Base-by-base conservation (phyloP, 148 eudicot genomes). In the Euryodendron excelsum region DNA sequence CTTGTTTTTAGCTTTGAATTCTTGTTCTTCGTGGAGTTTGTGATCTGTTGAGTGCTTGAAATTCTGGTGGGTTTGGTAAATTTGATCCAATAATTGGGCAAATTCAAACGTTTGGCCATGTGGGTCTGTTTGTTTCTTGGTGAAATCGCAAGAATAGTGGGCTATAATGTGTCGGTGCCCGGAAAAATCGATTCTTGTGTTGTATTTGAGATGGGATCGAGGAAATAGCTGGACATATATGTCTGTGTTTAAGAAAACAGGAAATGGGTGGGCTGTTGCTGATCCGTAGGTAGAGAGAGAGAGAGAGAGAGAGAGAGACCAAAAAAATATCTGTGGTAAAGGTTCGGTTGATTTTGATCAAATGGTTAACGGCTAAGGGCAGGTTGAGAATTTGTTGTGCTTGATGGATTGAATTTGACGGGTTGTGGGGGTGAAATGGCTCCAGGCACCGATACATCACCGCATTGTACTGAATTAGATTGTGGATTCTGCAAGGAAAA, bases 401-500 rank as follows among this genome's bases (percentile, higher is more conserved):
- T 74, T 77, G 50, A 64, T 81, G 76, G 81, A 80, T 69, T 73
- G 79, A 80, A 56, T 67, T 66, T 15, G 69, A 64, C 75, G 31
- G 41, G 27, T 50, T 65, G 61, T 37, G 68, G 34, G 28, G 78
- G 61, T 31, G 66, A 45, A 77, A 86, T 84, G 89, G 84, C 78
- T 84, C 73, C 84, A 37, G 88, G 79, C n/a, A 67, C 85, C 1
- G 77, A 79, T 45, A 61, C 59, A 34, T 37, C 77, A 45, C 80
- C 75, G 14, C 66, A 67, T 71, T 73, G 74, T 72, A 64, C 74
- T 56, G 80, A 64, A 74, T 64, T 77, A 20, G 86, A 85, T 25
- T 73, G 78, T 50, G 87, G 85, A 30, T 69, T 53, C 10, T 52
- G 69, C 15, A 79, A 77, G 73, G 80, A 82, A 31, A 69, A 80